Evolutionary conservation across 768 basidiomycete genomes (phyloP).

Genomic region (Macrolepiota dolichaula): DNA sequence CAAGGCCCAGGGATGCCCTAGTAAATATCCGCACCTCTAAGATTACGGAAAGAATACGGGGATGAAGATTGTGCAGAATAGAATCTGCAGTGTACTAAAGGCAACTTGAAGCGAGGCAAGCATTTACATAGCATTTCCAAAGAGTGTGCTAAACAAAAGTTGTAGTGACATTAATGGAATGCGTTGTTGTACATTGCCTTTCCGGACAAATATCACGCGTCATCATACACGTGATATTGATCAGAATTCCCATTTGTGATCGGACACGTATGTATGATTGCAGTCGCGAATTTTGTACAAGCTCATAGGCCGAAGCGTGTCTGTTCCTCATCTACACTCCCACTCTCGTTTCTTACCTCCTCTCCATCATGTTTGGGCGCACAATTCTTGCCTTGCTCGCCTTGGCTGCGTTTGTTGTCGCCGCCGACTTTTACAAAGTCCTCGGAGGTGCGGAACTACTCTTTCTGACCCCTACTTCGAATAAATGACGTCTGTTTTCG

Average conservation of each 20-base stretch:
- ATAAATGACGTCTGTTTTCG: slow-evolving; percentile 13
- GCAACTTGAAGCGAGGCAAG: not conserved
- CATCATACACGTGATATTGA: not conserved
- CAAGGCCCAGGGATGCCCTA: not conserved
- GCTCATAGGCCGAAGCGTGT: slow-evolving; percentile 2
- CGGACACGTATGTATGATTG: slow-evolving; percentile 27
- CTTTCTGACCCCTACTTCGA: slow-evolving; percentile 18
- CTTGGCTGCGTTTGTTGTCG: slow-evolving; percentile 37
- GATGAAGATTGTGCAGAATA: slow-evolving; percentile 9
- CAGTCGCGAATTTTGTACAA: slow-evolving; percentile 1
- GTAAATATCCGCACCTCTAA: slow-evolving; percentile 29
- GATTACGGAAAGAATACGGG: slow-evolving; percentile 30
- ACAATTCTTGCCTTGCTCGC: slow-evolving; percentile 34
- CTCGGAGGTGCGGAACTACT: slow-evolving; percentile 64
- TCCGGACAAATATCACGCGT: not conserved
- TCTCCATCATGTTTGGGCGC: slow-evolving; percentile 28
- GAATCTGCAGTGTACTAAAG: not conserved
- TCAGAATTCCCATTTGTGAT: not conserved
- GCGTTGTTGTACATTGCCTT: not conserved
- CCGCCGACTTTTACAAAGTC: slow-evolving; percentile 78
- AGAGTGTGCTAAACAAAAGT: not conserved
- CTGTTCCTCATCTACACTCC: slow-evolving; percentile 10
- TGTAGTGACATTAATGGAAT: not conserved
- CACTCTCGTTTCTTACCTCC: slow-evolving; percentile 13
- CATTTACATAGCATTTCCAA: slow-evolving; percentile 13